These are phyloP conservation scores for Podospora anserina DNA, from an alignment of 495 filamentous ascomycete species.

Conservation along the genomic window DNA sequence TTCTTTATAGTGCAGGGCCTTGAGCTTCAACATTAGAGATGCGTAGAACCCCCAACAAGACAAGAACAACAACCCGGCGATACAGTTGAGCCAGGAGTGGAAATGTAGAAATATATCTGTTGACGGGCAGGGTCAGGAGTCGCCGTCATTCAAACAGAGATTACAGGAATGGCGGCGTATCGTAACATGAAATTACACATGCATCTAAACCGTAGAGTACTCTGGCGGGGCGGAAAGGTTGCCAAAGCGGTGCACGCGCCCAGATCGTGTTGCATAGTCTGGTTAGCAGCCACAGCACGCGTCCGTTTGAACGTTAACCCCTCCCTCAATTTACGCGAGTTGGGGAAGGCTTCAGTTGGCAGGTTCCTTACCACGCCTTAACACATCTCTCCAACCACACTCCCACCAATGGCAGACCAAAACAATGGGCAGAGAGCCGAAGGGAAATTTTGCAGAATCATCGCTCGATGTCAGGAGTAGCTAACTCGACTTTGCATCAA, in stretches of 20 bases:
- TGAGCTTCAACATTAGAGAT: too few species aligned
- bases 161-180: not conserved
- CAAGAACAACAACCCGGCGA: too few species aligned
- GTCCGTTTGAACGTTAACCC: slow-evolving; percentile 5
- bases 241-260: not conserved
- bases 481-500: not conserved
- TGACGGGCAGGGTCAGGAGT: not conserved
- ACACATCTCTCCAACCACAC: not conserved
- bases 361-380: slow-evolving; percentile 5
- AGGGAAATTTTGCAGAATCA: not conserved
- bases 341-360: not conserved
- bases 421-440: not conserved
- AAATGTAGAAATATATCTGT: not conserved
- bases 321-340: slow-evolving; percentile 14
- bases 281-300: slow-evolving; percentile 8
- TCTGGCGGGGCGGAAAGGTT: not conserved
- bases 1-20: too few species aligned
- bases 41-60: too few species aligned
- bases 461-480: not conserved
- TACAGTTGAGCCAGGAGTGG: too few species aligned
- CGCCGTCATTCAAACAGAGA: not conserved
- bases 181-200: not conserved
- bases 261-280: not conserved
- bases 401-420: not conserved
- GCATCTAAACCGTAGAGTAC: slow-evolving; percentile 6